Conservation (phyloP, 352 stramenopile genomes). For the Phytophthora citrophthora region DNA sequence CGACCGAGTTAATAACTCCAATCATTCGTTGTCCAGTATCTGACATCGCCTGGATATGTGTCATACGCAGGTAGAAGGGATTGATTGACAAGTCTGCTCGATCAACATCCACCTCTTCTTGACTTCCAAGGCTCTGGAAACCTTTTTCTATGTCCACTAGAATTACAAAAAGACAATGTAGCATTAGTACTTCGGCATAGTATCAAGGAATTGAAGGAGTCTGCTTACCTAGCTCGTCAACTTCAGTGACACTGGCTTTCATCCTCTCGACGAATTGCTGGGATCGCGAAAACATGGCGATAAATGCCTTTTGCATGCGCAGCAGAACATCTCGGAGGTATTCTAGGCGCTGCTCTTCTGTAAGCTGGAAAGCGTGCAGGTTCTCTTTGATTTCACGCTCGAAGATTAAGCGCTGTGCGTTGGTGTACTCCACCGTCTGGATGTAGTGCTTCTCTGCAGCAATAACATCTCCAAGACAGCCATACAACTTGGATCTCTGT, state of each 20-base stretch:
- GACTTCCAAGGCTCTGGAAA: conserved; percentile 60
- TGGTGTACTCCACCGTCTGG: conserved; percentile 70
- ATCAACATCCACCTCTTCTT: conserved; percentile 52
- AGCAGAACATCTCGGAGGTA: conserved; percentile 81
- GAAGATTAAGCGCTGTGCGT: conserved; percentile 66
- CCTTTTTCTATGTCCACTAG: conserved; percentile 79
- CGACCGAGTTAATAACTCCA: conserved; percentile 49
- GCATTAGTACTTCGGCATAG: neutral
- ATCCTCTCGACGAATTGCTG: conserved; percentile 56
- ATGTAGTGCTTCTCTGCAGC: conserved; percentile 72
- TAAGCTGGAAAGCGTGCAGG: conserved; percentile 80
- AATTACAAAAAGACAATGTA: neutral
- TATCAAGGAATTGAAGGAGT: neutral
- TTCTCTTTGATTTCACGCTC: conserved; percentile 83
- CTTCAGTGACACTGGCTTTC: conserved; percentile 50
- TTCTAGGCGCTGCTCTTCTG: conserved; percentile 82
- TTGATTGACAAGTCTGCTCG: conserved; percentile 61
- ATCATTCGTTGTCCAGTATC: conserved; percentile 72
- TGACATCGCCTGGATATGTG: conserved; percentile 71
- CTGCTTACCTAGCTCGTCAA: conserved; percentile 74
- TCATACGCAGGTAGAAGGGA: conserved; percentile 70
- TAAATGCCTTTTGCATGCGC: conserved; percentile 66
- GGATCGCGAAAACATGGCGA: conserved; percentile 52
- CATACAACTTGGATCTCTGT: conserved; percentile 67
- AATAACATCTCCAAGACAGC: conserved; percentile 73